Evolutionary conservation across 1,139 yeast species (phyloP), one percentile per base, ranked within the genome.

Genomic region (Scheffersomyces illinoinensis): DNA sequence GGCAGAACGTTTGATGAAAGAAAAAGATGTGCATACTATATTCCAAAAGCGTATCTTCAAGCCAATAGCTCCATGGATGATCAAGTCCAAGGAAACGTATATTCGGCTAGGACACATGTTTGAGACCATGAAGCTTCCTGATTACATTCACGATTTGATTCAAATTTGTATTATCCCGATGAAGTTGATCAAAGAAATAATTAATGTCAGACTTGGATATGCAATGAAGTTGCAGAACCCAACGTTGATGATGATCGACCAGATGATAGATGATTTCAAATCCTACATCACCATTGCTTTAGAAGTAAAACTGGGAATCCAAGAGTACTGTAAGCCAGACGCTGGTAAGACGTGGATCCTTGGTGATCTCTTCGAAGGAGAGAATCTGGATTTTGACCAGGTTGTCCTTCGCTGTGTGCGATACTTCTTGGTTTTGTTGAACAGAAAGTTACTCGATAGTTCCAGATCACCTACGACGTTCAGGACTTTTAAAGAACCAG

Each of bases 191-290:
- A 90, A 89, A 68, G 98, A 92, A 68, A 85, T 92, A 56, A 89
- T 93, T 55, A 85, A 84, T 53, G 85, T 91, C 53, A 82, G 98
- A 63, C 80, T 95, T 56, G 79, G 84, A 2, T 93, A 92, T 70
- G 97, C 98, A 4, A 83, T 85, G 71, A 89, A 90, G 66, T 76
- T 93, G 59, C 87, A 85, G 58, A 91, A 91, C 66, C 97, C 97
- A 1, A 93, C 98, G 0, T 86, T 93, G 85, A 90, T 93, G 93
- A 91, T 93, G 89, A 91, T 95, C 64, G 98, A 95, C 72, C 98
- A 93, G 74, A 90, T 92, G 85, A 85, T 95, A 64, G 95, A 88
- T 54, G 97, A 93, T 71, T 89, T 93, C 69, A 88, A 89, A 63
- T 83, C 89, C 1, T 92, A 92, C 70, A 85, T 93, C 57, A 83